Percentiles rank a stretch among this genome's conserved stretches.
These are phyloP conservation scores for Xylaria bambusicola DNA, from an alignment of 495 filamentous ascomycete genomes.

Conservation along the genomic window DNA sequence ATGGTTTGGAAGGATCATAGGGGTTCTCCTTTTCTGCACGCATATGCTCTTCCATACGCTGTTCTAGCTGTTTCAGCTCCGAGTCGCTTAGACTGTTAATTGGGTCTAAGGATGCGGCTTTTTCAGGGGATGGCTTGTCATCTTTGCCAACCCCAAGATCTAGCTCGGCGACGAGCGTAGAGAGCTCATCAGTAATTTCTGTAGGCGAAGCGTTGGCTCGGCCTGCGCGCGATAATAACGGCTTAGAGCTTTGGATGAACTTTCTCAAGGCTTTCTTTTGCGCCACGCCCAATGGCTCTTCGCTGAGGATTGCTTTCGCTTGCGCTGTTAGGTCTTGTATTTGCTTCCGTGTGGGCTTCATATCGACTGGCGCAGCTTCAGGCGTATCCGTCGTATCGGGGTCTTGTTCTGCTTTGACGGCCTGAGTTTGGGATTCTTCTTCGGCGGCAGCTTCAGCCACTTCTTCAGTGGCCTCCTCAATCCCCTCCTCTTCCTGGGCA, in stretches of 20 bases:
- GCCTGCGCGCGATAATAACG: conserved; percentile 24
- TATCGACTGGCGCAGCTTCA: conserved; percentile 26
- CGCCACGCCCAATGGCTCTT: conserved; percentile 25
- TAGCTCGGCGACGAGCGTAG: conserved; percentile 26
- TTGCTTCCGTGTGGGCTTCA: conserved; percentile 29
- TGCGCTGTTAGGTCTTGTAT: conserved; percentile 25
- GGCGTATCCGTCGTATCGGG: conserved; percentile 35
- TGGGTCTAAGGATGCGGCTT: conserved; percentile 5
- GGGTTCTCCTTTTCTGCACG: conserved; percentile 62
- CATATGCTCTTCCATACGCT: conserved; percentile 31
- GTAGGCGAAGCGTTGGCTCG: conserved; percentile 21
- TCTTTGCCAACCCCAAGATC: conserved; percentile 11
- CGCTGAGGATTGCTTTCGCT: conserved; percentile 32
- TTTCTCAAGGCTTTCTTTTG: conserved; percentile 41
- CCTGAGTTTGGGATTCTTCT: conserved; percentile 24
- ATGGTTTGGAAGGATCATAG: conserved; percentile 75
- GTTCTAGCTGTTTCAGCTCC: conserved; percentile 37
- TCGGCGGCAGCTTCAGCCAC: conserved; percentile 30
- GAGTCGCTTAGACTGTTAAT: conserved; percentile 33
- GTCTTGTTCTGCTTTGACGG: conserved; percentile 33
- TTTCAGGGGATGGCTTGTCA: neutral
- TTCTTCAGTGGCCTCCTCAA: conserved; percentile 27
- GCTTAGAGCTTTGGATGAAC: conserved; percentile 33
- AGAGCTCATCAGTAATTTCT: conserved; percentile 33
- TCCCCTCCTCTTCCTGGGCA: conserved; percentile 27